Evolutionary conservation across 208 protist genomes (phyloP).

Genomic region (Naegleria fowleri): DNA sequence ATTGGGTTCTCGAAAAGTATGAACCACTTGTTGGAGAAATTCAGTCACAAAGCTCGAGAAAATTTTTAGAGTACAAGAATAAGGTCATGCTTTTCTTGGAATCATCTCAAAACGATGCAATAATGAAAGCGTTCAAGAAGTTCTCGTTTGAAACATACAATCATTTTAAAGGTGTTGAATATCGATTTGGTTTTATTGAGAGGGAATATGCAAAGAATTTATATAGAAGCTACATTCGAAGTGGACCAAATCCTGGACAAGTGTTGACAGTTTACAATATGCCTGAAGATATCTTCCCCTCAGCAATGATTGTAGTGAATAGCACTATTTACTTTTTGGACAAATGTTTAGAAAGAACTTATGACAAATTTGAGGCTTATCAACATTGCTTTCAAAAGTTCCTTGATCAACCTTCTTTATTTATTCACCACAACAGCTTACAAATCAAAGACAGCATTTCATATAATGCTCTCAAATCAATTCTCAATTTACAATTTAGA

Average conservation of each 20-base stretch:
- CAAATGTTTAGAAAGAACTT: background rate
- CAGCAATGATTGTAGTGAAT: background rate
- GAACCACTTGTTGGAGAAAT: background rate
- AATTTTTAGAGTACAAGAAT: background rate
- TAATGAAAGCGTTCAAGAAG: background rate
- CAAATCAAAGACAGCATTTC: background rate
- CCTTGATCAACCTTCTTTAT: background rate
- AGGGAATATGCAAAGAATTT: background rate
- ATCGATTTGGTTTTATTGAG: background rate
- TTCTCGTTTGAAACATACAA: background rate
- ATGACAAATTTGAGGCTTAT: background rate
- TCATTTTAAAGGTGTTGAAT: background rate
- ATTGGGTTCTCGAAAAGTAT: background rate
- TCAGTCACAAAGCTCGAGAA: background rate
- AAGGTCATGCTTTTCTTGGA: background rate
- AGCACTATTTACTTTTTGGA: background rate
- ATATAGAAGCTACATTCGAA: background rate
- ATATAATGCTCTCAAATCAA: background rate
- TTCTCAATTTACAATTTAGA: background rate
- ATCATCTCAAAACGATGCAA: background rate
- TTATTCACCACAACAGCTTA: background rate
- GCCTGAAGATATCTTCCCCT: background rate
- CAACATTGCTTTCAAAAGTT: background rate
- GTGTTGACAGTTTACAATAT: background rate
- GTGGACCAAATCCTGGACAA: background rate